Evolutionary conservation across 2,329 filamentous ascomycete species (phyloP), one percentile per base, ranked within the genome.

Genomic region (Pseudogymnoascus sp.): DNA sequence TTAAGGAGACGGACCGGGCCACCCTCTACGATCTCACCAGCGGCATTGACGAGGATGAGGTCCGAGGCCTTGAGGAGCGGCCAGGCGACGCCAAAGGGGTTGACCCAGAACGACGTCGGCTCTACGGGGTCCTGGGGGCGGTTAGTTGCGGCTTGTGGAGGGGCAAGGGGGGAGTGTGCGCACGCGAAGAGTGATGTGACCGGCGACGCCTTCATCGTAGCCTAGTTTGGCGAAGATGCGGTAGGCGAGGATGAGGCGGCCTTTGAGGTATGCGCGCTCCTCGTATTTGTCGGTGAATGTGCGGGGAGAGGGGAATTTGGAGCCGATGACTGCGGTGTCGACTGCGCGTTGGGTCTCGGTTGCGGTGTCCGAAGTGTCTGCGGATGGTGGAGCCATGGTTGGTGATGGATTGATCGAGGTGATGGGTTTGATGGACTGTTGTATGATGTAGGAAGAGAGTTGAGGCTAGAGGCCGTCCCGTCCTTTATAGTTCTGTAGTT

Each of bases 41-140:
- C 70, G 58, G 83, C 77, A 66, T 86, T 78, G 1, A 89, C 85
- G 14, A 80, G 82, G 60, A 89, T 87, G n/a, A 90, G 77, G 65
- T 89, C 85, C 0, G 82, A 85, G 0, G 80, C 78, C 61, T 82
- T 86, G 43, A 89, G 81, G 1, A 70, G 62, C 7, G 69, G 70
- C 70, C 70, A 72, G 2, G 70, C 69, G 15, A 72, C 68, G 14
- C 70, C 71, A 59, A 72, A 72, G 12, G 71, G 71, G 36, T 72
- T 72, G 3, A 72, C 70, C 71, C 71, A 72, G 20, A 72, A 72
- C 36, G 64, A 66, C 5, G 66, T 67, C 15, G 71, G 69, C n/a
- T 71, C 69, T 25, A 72, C 69, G 1, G 71, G 71, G 63, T 72
- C 71, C 70, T 72, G 39, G 59, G 59, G 37, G 8, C 33, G 47